These are phyloP conservation scores for Vitis cinerea DNA, from an alignment of 164 flowering plant genomes.

Conservation along the genomic window DNA sequence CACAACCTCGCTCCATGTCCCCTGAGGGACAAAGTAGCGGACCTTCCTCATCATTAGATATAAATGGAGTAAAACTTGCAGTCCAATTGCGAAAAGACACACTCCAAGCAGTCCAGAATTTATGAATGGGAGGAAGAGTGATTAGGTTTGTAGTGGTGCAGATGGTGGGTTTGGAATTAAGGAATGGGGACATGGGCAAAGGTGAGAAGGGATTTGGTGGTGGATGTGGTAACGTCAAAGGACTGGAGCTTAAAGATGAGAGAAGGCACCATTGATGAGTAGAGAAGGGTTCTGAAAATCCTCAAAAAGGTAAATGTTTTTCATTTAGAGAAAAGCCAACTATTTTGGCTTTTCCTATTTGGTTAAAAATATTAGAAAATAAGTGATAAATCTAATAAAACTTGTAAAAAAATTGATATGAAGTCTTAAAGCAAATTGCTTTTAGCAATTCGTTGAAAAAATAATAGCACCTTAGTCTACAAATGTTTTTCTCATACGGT, in stretches of 20 bases:
- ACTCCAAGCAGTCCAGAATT: slow-evolving; percentile 46
- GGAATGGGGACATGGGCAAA: slow-evolving; percentile 27
- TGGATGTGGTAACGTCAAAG: slow-evolving; percentile 26
- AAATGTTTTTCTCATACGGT: too few relatives aligned
- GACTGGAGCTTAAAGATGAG: slow-evolving; percentile 40
- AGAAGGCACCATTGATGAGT: slow-evolving; percentile 14
- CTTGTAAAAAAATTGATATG: too few relatives aligned
- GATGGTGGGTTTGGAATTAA: slow-evolving; percentile 5
- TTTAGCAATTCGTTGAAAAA: too few relatives aligned
- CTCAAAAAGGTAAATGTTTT: too few relatives aligned
- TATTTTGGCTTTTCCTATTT: too few relatives aligned
- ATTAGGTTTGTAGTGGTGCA: slow-evolving; percentile 20
- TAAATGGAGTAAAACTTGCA: slow-evolving; percentile 47
- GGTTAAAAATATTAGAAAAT: too few relatives aligned
- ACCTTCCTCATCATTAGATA: slow-evolving; percentile 51
- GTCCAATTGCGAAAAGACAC: slow-evolving; percentile 40
- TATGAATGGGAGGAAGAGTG: slow-evolving; percentile 4
- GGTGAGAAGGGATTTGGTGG: slow-evolving; percentile 29
- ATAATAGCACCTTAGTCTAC: too few relatives aligned
- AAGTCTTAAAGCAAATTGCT: too few relatives aligned
- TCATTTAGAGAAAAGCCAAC: too few relatives aligned
- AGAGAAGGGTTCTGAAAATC: too few relatives aligned
- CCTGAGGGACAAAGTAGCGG: slow-evolving; percentile 51
- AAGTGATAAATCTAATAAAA: too few relatives aligned
- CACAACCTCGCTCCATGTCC: slow-evolving; percentile 45